Evolutionary conservation across 2,329 filamentous ascomycete species (phyloP).

Genomic region (Pseudogymnoascus sp.): DNA sequence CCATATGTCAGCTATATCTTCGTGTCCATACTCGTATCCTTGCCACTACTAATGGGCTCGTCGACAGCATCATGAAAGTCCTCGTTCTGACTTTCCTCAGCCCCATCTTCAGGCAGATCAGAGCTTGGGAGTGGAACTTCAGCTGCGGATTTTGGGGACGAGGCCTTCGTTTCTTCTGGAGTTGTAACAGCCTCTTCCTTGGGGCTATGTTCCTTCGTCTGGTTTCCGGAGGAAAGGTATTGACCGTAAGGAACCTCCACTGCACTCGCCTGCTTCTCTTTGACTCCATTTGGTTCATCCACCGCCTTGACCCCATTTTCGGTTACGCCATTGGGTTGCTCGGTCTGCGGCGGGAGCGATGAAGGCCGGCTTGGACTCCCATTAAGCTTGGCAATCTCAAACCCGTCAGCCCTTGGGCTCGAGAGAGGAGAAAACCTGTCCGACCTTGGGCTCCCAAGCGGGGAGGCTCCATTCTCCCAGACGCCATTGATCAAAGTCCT

Average conservation of each 20-base stretch:
- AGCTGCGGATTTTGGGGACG: neutral
- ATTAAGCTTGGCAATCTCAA: slow-evolving; percentile 1
- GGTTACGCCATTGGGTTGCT: neutral
- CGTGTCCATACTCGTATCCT: neutral
- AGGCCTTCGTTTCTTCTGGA: neutral
- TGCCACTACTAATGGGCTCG: neutral
- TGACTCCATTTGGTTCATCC: neutral
- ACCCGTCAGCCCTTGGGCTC: slow-evolving; percentile 2
- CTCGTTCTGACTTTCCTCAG: neutral
- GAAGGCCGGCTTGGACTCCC: neutral
- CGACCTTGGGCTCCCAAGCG: slow-evolving; percentile 1
- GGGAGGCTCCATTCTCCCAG: slow-evolving; percentile 17
- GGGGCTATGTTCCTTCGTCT: neutral
- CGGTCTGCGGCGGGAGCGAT: neutral
- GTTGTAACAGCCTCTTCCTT: neutral
- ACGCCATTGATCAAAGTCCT: slow-evolving; percentile 14
- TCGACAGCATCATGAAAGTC: neutral
- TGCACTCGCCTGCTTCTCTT: neutral
- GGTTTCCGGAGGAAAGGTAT: neutral
- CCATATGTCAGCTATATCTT: neutral
- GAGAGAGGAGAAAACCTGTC: slow-evolving; percentile 9
- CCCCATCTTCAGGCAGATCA: neutral
- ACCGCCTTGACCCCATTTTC: neutral
- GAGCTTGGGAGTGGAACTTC: neutral
- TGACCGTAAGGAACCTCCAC: neutral